A percentile compares a stretch with the other conserved stretches of the same genome.
Evolutionary conservation across 176 grass and related monocot species (phyloP).

Genomic region (Aegilops tauschii): DNA sequence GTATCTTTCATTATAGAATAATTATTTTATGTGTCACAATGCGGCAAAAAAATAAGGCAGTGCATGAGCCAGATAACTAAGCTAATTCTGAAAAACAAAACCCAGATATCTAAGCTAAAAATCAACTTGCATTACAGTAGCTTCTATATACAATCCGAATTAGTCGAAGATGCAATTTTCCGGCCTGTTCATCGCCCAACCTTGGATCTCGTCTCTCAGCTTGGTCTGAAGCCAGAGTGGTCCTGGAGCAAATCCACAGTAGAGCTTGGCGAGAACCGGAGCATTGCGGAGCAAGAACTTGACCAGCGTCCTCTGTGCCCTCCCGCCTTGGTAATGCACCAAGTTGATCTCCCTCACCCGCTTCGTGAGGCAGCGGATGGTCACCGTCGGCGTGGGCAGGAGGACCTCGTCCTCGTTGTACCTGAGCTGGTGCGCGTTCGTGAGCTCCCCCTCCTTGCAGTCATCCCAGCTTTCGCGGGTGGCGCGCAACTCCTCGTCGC

Average conservation of each 20-base stretch:
- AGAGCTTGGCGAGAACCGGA: not conserved
- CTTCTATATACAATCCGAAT: too few relatives aligned
- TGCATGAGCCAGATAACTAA: too few relatives aligned
- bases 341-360: not conserved
- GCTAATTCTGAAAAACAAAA: too few relatives aligned
- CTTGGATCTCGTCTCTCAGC: not conserved
- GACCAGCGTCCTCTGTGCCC: not conserved
- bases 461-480: not conserved
- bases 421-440: not conserved
- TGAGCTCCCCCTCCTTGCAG: not conserved
- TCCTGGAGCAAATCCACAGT: not conserved
- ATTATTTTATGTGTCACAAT: too few relatives aligned
- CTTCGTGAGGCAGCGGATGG: not conserved
- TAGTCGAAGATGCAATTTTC: not conserved
- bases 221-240: not conserved
- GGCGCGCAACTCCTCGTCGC: not conserved
- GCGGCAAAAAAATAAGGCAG: too few relatives aligned
- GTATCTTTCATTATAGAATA: too few relatives aligned
- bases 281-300: not conserved
- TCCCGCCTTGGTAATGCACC: not conserved
- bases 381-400: not conserved
- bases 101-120: too few relatives aligned
- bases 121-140: too few relatives aligned
- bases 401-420: not conserved
- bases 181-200: not conserved